Conservation (phyloP, 2,329 filamentous ascomycete species). For the Neocatenulostroma microsporum region DNA sequence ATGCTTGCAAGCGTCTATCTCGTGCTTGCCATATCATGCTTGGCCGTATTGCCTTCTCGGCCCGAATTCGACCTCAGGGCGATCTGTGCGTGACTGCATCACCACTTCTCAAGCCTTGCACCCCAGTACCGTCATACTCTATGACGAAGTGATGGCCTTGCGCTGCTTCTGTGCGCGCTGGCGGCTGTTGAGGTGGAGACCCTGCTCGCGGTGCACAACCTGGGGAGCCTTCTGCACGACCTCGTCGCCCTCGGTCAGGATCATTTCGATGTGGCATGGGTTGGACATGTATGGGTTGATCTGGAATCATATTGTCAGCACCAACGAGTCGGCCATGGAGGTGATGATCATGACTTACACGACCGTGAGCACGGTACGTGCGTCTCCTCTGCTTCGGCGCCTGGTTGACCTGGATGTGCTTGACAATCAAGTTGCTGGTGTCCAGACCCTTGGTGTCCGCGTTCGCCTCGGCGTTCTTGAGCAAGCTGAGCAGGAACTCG, state of each 20-base stretch:
- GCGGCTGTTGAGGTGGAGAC: slow-evolving; percentile 68
- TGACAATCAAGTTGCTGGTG: slow-evolving; percentile 94
- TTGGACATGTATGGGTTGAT: too few relatives aligned
- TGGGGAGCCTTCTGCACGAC: slow-evolving; percentile 81
- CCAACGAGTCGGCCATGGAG: too few relatives aligned
- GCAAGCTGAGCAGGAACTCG: slow-evolving; percentile 92
- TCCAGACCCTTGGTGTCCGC: slow-evolving; percentile 96
- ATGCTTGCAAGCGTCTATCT: too few relatives aligned
- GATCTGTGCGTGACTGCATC: too few relatives aligned
- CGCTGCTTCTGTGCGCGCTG: slow-evolving; percentile 69
- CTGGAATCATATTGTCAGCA: too few relatives aligned
- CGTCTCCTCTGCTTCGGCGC: slow-evolving; percentile 98
- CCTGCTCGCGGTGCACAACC: slow-evolving; percentile 50
- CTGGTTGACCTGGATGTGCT: slow-evolving; percentile 99
- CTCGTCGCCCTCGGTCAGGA: slow-evolving; percentile 97
- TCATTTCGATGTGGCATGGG: slow-evolving; percentile 99
- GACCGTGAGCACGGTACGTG: slow-evolving; percentile 99
- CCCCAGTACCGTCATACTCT: too few relatives aligned
- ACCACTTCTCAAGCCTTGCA: too few relatives aligned
- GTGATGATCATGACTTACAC: too few relatives aligned
- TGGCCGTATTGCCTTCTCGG: too few relatives aligned
- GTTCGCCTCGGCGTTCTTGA: slow-evolving; percentile 96
- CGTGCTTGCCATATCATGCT: too few relatives aligned
- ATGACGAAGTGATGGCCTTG: slow-evolving; percentile 54
- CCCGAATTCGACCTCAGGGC: too few relatives aligned